These are phyloP conservation scores for Phaeotremella skinneri DNA, from an alignment of 768 basidiomycete species.

Conservation along the genomic window DNA sequence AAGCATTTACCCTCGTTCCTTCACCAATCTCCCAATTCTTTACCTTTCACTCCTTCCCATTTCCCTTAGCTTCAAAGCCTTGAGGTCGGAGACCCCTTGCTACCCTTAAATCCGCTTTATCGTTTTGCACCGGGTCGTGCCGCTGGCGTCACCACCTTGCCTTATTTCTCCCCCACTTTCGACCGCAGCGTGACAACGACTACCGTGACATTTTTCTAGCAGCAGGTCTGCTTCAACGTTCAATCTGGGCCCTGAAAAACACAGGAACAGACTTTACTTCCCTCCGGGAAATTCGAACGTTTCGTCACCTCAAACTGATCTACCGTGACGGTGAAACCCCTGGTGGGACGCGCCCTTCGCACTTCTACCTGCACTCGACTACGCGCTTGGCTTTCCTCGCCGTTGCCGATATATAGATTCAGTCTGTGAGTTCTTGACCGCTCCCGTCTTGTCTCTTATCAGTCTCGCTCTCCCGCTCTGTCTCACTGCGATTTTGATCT, in stretches of 20 bases:
- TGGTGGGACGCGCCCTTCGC: constrained; percentile 1
- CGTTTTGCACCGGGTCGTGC: background rate
- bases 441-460: background rate
- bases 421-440: background rate
- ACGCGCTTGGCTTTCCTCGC: no score
- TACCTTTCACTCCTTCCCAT: background rate
- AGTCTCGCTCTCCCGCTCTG: background rate
- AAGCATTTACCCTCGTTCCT: background rate
- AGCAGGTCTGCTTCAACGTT: background rate
- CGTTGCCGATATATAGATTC: background rate
- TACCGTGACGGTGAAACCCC: constrained; percentile 4
- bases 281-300: background rate
- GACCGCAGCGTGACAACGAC: background rate
- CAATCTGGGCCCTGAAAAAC: background rate
- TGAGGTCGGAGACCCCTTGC: background rate
- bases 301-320: background rate
- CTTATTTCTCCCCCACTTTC: background rate
- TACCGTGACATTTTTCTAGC: background rate
- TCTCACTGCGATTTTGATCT: background rate
- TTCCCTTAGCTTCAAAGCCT: no score
- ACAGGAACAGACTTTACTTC: background rate
- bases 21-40: background rate
- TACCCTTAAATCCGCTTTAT: background rate
- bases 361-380: no score
- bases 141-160: background rate